Evolutionary conservation across 2,329 filamentous ascomycete genomes (phyloP), one percentile per base, ranked within the genome.

Genomic region (Myotisia sp.): DNA sequence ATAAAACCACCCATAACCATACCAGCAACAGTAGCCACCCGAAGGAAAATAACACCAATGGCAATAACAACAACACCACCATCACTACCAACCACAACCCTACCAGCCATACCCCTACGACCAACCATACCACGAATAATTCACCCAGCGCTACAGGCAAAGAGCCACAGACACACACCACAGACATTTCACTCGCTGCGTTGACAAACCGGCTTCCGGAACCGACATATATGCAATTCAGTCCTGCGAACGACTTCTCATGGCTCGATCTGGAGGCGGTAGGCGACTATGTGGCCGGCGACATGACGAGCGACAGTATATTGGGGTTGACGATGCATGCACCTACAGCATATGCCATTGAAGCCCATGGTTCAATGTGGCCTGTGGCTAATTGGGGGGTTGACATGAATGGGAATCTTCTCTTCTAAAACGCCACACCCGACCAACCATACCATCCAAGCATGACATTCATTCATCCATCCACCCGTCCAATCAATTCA

Each of bases 241-340:
- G 63, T 49, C 55, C 63, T 33, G 57, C 65, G 2, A 68, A 72
- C 33, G 67, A 70, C 27, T 75, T 76, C 50, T 74, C 70, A 0
- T 76, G 71, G 71, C 58, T 72, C 1, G 70, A 75, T 45, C 53
- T 76, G 4, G 67, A 69, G 37, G 71, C 71, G 2, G 63, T 75
- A 2, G 70, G 70, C 0, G 70, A 74, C 41, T 73, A 69, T 44
- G 67, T 65, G 13, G 62, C 59, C 3, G 59, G 60, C 3, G 62
- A 65, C 33, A 24, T 24, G 22, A 42, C 54, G 2, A 49, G 49
- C 8, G 39, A 31, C n/a, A 52, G 51, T 14, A 40, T 58, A n/a
- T 35, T 59, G 10, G 55, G 54, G 37, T 40, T 53, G 4, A 53
- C n/a, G n/a, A n/a, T n/a, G n/a, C n/a, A n/a, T n/a, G n/a, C n/a